phyloP scores from a whole-genome alignment of 257 asterid genomes.

The Verbena officinalis region DNA sequence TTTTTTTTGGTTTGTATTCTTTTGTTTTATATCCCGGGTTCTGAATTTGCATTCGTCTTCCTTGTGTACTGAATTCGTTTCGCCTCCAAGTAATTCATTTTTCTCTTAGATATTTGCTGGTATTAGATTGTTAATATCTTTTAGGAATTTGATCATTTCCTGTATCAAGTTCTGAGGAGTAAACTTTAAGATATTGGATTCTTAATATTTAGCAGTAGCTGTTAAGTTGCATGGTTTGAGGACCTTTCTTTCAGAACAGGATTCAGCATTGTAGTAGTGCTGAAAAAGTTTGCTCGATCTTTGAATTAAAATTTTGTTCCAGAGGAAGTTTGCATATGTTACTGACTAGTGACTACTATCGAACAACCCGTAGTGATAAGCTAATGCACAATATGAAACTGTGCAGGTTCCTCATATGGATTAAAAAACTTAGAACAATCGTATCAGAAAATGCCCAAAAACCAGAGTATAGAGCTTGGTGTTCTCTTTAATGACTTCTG shows the following conservation, averaged over 20 bases:
- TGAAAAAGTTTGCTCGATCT: neutral
- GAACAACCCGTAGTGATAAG: neutral
- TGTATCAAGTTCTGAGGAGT: neutral
- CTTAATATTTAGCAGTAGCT: neutral
- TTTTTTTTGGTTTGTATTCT: neutral
- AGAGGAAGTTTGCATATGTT: neutral
- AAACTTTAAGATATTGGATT: neutral
- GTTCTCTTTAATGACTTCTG: neutral
- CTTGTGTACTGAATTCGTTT: neutral
- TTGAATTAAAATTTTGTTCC: neutral
- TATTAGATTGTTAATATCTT: neutral
- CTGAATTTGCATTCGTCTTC: constrained; percentile 7
- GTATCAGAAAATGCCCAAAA: neutral
- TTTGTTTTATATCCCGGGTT: constrained; percentile 8
- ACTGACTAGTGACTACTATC: neutral
- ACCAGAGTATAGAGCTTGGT: neutral
- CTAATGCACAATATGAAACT: constrained; percentile 12
- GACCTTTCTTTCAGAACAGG: neutral
- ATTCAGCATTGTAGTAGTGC: neutral
- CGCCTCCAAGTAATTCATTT: neutral
- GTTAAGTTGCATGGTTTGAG: neutral
- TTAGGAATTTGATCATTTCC: neutral
- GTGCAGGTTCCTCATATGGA: constrained; percentile 1
- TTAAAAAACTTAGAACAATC: neutral
- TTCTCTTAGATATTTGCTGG: neutral